Evolutionary conservation across 352 stramenopile genomes (phyloP).

Genomic region (Pythium brachiatum): DNA sequence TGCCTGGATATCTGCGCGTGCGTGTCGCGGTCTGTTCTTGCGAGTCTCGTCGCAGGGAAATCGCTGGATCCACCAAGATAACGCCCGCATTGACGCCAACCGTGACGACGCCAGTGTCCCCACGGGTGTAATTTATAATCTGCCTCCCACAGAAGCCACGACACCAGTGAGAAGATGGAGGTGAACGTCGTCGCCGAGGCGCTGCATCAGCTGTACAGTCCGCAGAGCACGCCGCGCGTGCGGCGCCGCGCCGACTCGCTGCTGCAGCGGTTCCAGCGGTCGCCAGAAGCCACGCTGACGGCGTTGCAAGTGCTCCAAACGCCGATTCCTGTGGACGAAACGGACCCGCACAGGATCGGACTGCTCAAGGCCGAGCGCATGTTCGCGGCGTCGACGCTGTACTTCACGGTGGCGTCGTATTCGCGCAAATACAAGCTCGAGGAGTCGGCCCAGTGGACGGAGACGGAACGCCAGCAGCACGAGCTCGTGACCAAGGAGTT

Average conservation of each 20-base stretch:
- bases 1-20: not conserved
- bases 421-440: slow-evolving; percentile 76
- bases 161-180: slow-evolving; percentile 31
- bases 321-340: slow-evolving; percentile 32
- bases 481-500: slow-evolving; percentile 61
- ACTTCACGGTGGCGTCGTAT: slow-evolving; percentile 63
- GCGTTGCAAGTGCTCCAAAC: slow-evolving; percentile 54
- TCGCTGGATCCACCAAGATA: not conserved
- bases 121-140: not conserved
- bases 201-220: slow-evolving; percentile 73
- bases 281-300: slow-evolving; percentile 54
- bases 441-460: slow-evolving; percentile 45
- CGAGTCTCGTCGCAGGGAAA: not conserved
- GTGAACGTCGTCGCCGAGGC: slow-evolving; percentile 51
- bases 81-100: not conserved
- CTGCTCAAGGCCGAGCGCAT: slow-evolving; percentile 51
- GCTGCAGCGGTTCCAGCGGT: slow-evolving; percentile 73
- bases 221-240: slow-evolving; percentile 58
- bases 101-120: not conserved
- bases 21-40: not conserved
- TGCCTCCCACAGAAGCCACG: not conserved
- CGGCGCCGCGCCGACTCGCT: slow-evolving; percentile 71
- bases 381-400: slow-evolving; percentile 72
- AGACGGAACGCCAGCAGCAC: slow-evolving; percentile 49
- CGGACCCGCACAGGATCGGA: slow-evolving; percentile 16